These are phyloP conservation scores for Hypoxylon sp. DNA, from an alignment of 2,329 filamentous ascomycete genomes.

Conservation along the genomic window DNA sequence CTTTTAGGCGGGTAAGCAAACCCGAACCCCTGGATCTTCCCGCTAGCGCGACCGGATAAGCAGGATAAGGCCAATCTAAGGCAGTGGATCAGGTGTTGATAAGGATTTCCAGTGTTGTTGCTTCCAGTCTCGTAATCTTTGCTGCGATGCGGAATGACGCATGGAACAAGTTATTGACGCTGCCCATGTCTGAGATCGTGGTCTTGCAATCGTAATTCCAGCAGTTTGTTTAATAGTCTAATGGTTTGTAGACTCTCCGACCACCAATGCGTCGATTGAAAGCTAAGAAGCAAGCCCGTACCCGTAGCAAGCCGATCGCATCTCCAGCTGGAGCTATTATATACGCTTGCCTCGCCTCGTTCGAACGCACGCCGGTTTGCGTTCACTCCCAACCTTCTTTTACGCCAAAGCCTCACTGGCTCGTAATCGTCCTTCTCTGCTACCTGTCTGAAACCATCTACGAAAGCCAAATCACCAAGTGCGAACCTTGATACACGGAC, in stretches of 20 bases:
- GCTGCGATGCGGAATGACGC: conserved; percentile 28
- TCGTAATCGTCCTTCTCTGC: background rate
- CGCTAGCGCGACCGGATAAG: conserved; percentile 44
- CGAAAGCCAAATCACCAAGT: background rate
- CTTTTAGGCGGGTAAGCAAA: background rate
- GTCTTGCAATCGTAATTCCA: background rate
- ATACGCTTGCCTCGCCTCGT: background rate
- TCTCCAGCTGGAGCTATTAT: conserved; percentile 10
- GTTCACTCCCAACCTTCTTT: background rate
- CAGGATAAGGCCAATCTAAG: conserved; percentile 40
- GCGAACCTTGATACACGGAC: background rate
- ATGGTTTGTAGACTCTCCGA: background rate
- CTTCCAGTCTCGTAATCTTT: conserved; percentile 34
- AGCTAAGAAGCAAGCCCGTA: conserved; percentile 9
- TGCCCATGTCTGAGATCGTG: conserved; percentile 20
- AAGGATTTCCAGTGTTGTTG: conserved; percentile 45
- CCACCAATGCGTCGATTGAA: conserved; percentile 9
- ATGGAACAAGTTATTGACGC: conserved; percentile 16
- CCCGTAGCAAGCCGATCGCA: conserved; percentile 13
- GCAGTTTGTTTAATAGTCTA: background rate
- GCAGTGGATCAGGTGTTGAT: conserved; percentile 44
- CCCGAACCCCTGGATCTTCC: conserved; percentile 41
- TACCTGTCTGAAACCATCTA: background rate
- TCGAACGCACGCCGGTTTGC: background rate
- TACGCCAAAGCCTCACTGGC: background rate